These are phyloP conservation scores for Rhododendron griersonianum DNA, from an alignment of 148 eudicot genomes.

Conservation along the genomic window DNA sequence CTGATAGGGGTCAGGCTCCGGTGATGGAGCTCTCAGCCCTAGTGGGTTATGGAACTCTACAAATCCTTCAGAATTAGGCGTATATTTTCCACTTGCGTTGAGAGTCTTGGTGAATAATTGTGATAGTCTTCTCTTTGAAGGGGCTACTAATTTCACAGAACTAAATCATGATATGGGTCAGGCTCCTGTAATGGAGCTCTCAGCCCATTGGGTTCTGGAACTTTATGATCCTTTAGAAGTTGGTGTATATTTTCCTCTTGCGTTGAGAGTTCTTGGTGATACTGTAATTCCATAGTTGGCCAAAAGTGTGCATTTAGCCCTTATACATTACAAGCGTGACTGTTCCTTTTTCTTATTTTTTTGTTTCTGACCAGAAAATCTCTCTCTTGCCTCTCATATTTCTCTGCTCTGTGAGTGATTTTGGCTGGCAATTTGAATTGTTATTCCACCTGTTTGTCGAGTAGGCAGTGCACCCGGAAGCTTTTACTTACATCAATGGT, in stretches of 20 bases:
- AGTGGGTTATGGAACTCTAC: neutral
- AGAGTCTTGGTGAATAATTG: neutral
- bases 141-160: neutral
- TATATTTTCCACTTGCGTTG: neutral
- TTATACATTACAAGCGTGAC: neutral
- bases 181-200: neutral
- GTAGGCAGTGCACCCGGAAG: constrained; percentile 95
- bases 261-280: neutral
- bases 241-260: neutral
- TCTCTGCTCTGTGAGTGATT: neutral
- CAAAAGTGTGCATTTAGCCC: neutral
- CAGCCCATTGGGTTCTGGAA: neutral
- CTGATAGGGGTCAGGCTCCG: neutral
- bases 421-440: neutral
- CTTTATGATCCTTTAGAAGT: neutral
- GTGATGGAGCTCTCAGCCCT: neutral
- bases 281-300: neutral
- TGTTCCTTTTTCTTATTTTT: neutral
- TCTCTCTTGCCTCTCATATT: neutral
- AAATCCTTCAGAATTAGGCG: neutral
- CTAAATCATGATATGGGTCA: neutral
- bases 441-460: constrained; percentile 12
- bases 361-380: neutral
- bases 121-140: neutral
- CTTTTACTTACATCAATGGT: constrained; percentile 92